These are phyloP conservation scores for Tulasnella sp. DNA, from an alignment of 768 basidiomycete species.

Conservation along the genomic window DNA sequence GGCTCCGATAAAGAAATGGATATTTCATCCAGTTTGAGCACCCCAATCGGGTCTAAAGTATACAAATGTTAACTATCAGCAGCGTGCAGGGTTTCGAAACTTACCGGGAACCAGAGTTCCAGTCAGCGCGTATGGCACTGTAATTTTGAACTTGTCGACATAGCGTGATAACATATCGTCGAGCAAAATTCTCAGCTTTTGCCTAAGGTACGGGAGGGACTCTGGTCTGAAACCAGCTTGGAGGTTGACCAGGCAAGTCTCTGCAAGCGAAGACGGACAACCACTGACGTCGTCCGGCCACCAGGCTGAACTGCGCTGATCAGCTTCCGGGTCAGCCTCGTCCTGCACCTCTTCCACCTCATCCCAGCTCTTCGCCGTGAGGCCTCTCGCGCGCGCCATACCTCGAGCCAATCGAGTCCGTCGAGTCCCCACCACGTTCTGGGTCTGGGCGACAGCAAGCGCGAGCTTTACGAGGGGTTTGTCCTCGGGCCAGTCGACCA, in stretches of 20 bases:
- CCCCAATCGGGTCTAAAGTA: not conserved
- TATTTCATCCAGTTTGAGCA: not conserved
- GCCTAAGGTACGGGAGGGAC: not conserved
- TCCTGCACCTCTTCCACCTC: not conserved
- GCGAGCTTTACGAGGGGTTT: not conserved
- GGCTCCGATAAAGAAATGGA: not conserved
- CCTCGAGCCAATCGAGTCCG: not conserved
- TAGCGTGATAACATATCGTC: not conserved
- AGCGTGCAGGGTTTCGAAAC: not conserved
- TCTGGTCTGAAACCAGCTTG: not conserved
- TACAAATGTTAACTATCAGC: not conserved
- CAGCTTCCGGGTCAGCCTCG: not conserved
- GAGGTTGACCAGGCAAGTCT: not conserved
- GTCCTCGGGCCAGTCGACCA: not conserved
- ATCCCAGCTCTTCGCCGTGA: not conserved
- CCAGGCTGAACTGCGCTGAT: not conserved
- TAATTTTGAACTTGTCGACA: not conserved
- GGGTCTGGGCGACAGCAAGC: not conserved
- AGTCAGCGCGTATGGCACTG: not conserved
- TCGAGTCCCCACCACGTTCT: not conserved
- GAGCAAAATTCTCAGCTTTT: not conserved
- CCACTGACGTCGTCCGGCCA: constrained; percentile 9
- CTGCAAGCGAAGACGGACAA: not conserved
- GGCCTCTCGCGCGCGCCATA: not conserved
- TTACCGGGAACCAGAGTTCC: not conserved